These are phyloP conservation scores for Pythium phragmiticola DNA, from an alignment of 352 stramenopile species.

Conservation along the genomic window DNA sequence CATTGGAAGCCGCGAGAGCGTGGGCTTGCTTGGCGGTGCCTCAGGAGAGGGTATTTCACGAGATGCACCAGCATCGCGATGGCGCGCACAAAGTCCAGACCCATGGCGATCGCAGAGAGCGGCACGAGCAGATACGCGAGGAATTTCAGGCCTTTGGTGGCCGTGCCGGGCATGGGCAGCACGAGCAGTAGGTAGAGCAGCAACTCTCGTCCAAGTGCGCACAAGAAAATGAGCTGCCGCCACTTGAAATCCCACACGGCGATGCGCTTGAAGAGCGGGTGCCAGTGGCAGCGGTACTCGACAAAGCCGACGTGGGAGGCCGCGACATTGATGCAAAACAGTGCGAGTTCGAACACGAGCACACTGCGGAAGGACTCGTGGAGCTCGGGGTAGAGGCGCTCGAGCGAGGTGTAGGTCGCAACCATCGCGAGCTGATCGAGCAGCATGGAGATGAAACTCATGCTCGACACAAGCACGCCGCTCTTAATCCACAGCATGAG, in stretches of 20 bases:
- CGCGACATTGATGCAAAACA: conserved; percentile 50
- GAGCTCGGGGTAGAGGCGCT: conserved; percentile 49
- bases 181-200: conserved; percentile 62
- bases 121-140: conserved; percentile 55
- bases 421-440: conserved; percentile 65
- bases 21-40: background rate
- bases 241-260: conserved; percentile 53
- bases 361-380: conserved; percentile 42
- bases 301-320: conserved; percentile 61
- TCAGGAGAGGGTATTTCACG: conserved; percentile 38
- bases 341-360: conserved; percentile 53
- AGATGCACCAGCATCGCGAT: conserved; percentile 55
- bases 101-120: conserved; percentile 53
- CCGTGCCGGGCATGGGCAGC: conserved; percentile 35
- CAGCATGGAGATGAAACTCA: conserved; percentile 65
- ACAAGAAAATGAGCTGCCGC: conserved; percentile 39
- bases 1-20: background rate
- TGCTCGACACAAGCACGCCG: conserved; percentile 63
- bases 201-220: conserved; percentile 58
- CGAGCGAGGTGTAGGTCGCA: conserved; percentile 58
- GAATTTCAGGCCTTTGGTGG: conserved; percentile 30
- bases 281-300: conserved; percentile 56
- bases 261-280: conserved; percentile 63
- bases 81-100: conserved; percentile 54
- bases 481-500: conserved; percentile 75